Evolutionary conservation across 768 basidiomycete genomes (phyloP).

Genomic region (Rhodotorula paludigena): DNA sequence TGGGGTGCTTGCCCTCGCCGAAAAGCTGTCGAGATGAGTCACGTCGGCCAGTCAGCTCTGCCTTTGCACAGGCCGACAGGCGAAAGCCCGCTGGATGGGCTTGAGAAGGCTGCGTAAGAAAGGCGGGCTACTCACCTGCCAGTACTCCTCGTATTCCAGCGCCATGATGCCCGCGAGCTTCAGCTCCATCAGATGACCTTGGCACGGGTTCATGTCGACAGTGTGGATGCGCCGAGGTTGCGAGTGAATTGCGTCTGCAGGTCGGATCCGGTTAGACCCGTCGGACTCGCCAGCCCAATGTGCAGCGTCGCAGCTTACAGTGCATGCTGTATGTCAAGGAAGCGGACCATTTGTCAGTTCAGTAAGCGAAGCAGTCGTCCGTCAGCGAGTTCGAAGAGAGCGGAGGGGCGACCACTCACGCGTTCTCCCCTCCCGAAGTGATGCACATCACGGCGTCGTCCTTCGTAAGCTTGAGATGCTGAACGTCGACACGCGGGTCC

Average conservation of each 20-base stretch:
- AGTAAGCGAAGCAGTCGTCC: too few relatives aligned
- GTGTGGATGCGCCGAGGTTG: constrained; percentile 56
- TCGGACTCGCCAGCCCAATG: too few relatives aligned
- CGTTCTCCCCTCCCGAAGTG: constrained; percentile 74
- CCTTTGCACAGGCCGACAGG: too few relatives aligned
- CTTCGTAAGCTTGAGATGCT: constrained; percentile 56
- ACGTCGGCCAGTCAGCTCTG: too few relatives aligned
- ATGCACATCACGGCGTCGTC: constrained; percentile 68
- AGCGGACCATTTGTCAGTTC: neutral
- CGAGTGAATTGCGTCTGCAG: constrained; percentile 58
- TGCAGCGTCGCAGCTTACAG: too few relatives aligned
- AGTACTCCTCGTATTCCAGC: constrained; percentile 62
- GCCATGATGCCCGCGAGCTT: constrained; percentile 63
- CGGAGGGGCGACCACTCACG: constrained; percentile 39
- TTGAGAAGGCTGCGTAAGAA: neutral
- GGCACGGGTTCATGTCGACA: constrained; percentile 68
- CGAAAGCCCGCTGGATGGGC: too few relatives aligned
- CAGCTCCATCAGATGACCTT: constrained; percentile 65
- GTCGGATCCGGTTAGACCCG: too few relatives aligned
- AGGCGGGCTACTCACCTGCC: constrained; percentile 33
- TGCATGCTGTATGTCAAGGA: neutral
- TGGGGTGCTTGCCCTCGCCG: constrained; percentile 59
- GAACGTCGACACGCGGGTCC: constrained; percentile 70
- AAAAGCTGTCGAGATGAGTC: constrained; percentile 53
- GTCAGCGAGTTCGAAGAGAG: too few relatives aligned